A percentile compares a stretch with the other conserved stretches of the same genome.
These are phyloP conservation scores for Nemania bipapillata DNA, from an alignment of 2,329 filamentous ascomycete species.

Conservation along the genomic window DNA sequence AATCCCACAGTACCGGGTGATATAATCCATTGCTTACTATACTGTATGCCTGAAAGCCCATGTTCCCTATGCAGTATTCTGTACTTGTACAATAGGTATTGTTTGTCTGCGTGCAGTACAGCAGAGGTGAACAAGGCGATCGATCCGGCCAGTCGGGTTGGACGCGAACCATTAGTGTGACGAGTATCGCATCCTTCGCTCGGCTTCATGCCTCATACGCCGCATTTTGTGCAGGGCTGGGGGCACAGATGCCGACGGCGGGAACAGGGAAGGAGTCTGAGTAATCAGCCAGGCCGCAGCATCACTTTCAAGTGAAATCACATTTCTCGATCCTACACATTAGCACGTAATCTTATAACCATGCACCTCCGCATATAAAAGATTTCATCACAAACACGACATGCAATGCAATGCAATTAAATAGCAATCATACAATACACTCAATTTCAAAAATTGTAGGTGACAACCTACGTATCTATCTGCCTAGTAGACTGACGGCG, in stretches of 20 bases:
- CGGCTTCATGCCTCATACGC: not conserved
- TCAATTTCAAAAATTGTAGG: not conserved
- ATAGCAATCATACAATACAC: not conserved
- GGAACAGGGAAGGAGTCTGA: not conserved
- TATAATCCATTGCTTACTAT: slow-evolving; percentile 30
- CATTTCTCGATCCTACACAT: not conserved
- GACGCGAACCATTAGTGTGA: slow-evolving; percentile 2
- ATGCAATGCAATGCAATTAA: not conserved
- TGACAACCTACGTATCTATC: slow-evolving; percentile 12
- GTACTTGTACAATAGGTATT: slow-evolving; percentile 1
- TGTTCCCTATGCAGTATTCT: slow-evolving; percentile 8
- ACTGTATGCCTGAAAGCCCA: not conserved
- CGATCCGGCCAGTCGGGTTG: slow-evolving; percentile 29
- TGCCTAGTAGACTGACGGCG: slow-evolving; percentile 21
- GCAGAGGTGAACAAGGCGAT: not conserved
- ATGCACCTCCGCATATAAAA: not conserved
- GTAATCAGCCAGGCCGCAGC: not conserved
- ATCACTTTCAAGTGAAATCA: not conserved
- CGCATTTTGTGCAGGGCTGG: slow-evolving; percentile 16
- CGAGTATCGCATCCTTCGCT: not conserved
- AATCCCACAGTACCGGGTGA: not conserved
- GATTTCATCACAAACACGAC: not conserved
- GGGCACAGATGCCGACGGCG: not conserved
- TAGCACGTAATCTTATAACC: not conserved
- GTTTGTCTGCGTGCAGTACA: not conserved